Evolutionary conservation across 805 yeast genomes (phyloP).

Genomic region (Zygotorulaspora danielsina): DNA sequence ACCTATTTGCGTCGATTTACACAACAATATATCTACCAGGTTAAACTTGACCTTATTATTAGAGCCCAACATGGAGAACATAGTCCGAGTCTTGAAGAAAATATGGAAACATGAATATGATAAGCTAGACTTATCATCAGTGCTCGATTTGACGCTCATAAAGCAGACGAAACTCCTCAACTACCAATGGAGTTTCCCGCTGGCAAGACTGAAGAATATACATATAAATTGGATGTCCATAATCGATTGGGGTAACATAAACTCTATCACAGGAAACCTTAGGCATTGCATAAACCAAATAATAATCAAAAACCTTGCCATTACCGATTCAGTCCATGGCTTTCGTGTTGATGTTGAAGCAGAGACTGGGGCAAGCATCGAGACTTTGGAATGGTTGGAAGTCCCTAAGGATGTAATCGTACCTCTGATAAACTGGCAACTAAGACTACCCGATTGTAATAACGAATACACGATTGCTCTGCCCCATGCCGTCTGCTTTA

Average conservation of each 20-base stretch:
- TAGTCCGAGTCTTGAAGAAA: constrained; percentile 26
- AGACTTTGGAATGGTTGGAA: constrained; percentile 16
- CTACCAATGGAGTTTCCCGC: constrained; percentile 12
- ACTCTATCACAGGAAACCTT: constrained; percentile 9
- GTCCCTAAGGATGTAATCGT: constrained; percentile 20
- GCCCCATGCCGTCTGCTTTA: constrained; percentile 22
- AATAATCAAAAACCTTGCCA: constrained; percentile 23
- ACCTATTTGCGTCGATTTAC: constrained; percentile 27
- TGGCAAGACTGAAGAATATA: constrained; percentile 15
- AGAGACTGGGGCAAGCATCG: constrained; percentile 23
- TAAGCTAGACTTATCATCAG: constrained; percentile 26
- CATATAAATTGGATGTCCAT: constrained; percentile 23
- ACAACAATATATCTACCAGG: constrained; percentile 18
- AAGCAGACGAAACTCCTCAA: constrained; percentile 11
- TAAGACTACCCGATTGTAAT: constrained; percentile 38
- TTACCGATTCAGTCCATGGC: constrained; percentile 23
- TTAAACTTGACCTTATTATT: constrained; percentile 24
- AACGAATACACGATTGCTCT: constrained; percentile 30
- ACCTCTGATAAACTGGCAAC: constrained; percentile 39
- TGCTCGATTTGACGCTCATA: constrained; percentile 19
- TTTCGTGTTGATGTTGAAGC: constrained; percentile 24
- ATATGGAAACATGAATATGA: constrained; percentile 28
- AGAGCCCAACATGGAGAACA: constrained; percentile 27
- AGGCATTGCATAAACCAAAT: constrained; percentile 21
- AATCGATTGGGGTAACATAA: constrained; percentile 17